Evolutionary conservation across 805 yeast species (phyloP).

Genomic region (Ogataea pini): DNA sequence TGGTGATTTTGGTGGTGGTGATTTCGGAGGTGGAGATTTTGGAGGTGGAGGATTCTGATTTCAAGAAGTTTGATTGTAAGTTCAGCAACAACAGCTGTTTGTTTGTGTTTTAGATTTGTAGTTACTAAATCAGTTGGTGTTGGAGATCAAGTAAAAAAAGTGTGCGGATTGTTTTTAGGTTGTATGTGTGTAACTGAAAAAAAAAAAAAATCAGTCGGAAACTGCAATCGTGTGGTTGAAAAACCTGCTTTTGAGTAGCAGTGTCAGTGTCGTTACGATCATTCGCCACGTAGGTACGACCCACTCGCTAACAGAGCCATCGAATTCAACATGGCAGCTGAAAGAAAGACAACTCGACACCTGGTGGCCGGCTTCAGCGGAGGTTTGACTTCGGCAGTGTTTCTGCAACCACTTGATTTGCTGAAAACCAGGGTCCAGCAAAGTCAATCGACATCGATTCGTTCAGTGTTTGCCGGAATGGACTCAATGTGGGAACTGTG

Average conservation of each 20-base stretch:
- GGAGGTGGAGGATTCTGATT: conserved; percentile 25
- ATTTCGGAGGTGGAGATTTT: conserved; percentile 27
- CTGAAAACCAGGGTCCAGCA: conserved; percentile 87
- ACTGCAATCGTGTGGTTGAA: too few species aligned
- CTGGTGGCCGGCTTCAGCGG: conserved; percentile 80
- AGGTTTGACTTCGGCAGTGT: conserved; percentile 78
- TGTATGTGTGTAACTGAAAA: too few species aligned
- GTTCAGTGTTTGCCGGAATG: conserved; percentile 41
- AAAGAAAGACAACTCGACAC: conserved; percentile 45
- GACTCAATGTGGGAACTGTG: conserved; percentile 58
- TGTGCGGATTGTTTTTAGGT: too few species aligned
- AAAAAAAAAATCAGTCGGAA: too few species aligned
- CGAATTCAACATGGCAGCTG: conserved; percentile 9
- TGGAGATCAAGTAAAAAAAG: too few species aligned
- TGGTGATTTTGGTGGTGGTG: conserved; percentile 28
- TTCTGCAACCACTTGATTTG: conserved; percentile 85
- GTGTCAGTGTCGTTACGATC: background rate
- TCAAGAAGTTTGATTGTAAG: too few species aligned
- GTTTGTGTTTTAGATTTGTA: too few species aligned
- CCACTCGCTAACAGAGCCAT: background rate
- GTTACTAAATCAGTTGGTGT: too few species aligned
- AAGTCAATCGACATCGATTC: conserved; percentile 35
- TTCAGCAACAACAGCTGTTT: too few species aligned
- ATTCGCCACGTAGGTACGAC: background rate
- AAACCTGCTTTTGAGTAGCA: background rate